Conservation (phyloP, 495 filamentous ascomycete genomes). For the Aspergillus affinis region DNA sequence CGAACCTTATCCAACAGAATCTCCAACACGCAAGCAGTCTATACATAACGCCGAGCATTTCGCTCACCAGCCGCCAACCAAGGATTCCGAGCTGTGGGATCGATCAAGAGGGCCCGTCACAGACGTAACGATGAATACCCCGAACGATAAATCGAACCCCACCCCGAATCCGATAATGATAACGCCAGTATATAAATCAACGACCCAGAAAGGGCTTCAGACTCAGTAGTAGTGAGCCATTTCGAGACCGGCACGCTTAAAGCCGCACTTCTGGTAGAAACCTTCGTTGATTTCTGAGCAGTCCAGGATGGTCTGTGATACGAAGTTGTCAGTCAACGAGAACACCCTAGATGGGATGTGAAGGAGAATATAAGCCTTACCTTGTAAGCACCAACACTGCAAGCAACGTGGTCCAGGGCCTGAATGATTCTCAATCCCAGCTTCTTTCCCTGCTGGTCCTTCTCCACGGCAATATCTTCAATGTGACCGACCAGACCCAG, state of each 20-base stretch:
- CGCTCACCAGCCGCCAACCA: neutral
- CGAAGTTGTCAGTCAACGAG: constrained; percentile 13
- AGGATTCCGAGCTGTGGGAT: neutral
- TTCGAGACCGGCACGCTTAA: constrained; percentile 86
- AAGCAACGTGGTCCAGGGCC: constrained; percentile 84
- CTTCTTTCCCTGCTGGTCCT: constrained; percentile 96
- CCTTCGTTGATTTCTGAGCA: constrained; percentile 87
- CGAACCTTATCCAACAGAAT: neutral
- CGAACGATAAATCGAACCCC: neutral
- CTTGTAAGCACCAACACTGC: constrained; percentile 90
- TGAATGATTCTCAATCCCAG: constrained; percentile 90
- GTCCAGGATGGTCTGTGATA: constrained; percentile 63
- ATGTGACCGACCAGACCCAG: constrained; percentile 81
- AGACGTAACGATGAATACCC: neutral
- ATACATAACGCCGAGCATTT: neutral
- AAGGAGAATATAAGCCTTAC: constrained; percentile 42
- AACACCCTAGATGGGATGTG: neutral
- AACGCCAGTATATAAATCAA: neutral
- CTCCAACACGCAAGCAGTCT: neutral
- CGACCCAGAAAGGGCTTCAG: constrained; percentile 31
- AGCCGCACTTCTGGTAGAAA: constrained; percentile 98
- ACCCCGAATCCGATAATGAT: neutral
- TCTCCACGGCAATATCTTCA: constrained; percentile 94
- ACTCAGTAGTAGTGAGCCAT: constrained; percentile 87
- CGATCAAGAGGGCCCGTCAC: neutral